Evolutionary conservation across 257 asterid genomes (phyloP), one percentile per base, ranked within the genome.

Genomic region (Haberlea rhodopensis): DNA sequence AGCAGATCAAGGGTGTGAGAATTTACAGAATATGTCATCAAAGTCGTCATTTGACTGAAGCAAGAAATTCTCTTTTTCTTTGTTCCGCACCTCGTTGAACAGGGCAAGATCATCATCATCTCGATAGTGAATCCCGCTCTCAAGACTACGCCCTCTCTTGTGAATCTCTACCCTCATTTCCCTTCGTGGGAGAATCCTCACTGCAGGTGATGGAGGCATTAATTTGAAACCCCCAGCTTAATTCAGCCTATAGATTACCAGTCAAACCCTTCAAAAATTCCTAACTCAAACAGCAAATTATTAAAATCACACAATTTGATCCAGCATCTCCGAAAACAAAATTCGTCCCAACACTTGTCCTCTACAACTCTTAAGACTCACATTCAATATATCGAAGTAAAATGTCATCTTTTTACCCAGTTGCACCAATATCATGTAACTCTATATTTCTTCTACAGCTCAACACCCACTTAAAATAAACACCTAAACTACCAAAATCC

Each of bases 141-240:
- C 99, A 22, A 94, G 83, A 76, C 99, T 94, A 29, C 77, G 90
- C 57, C 95, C 87, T 81, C 97, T 78, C 78, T 81, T 90, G 79
- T 89, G 97, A 79, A 74, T 85, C 34, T 84, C 97, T 18, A 77
- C 67, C 83, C 78, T 84, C 56, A 73, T 68, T 78, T 80, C 96
- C 82, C 91, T 85, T 65, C 90, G 83, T 0, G 97, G 96, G 49
- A 96, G 90, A 69, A 82, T 71, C 67, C 95, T 81, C 82, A 84
- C 59, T 24, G 85, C 86, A 59, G 97, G 97, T n/a, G 95, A 86
- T 56, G 97, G 86, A 64, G 97, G 94, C 99, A 94, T 89, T 43
- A 43, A 71, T 70, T 70, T 34, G 21, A 13, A 69, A 65, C 19
- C 67, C 51, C 71, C 54, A 52, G 57, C 69, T 62, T 32, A 64